phyloP scores from a whole-genome alignment of 495 filamentous ascomycete genomes.

The Friedmanniomyces simplex region DNA sequence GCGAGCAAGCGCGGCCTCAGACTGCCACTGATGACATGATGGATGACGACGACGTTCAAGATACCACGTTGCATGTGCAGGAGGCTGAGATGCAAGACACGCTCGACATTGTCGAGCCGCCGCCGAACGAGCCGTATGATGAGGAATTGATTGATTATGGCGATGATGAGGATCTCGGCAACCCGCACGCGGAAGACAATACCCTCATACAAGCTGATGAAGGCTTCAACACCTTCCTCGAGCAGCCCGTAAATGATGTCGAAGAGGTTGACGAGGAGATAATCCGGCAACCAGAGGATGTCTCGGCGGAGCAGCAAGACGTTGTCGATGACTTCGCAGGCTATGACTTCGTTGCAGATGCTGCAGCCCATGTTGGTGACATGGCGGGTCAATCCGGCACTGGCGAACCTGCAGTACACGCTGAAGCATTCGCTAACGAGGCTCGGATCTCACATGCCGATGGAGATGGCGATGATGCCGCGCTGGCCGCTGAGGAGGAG shows the following conservation, averaged over 20 bases:
- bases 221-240: not conserved
- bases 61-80: not conserved
- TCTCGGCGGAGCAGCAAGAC: constrained; percentile 4
- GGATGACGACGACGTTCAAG: constrained; percentile 29
- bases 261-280: constrained; percentile 21
- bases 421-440: not conserved
- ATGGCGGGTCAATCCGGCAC: not conserved
- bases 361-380: too few species aligned
- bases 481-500: not conserved
- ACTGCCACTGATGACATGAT: constrained; percentile 38
- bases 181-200: constrained; percentile 17
- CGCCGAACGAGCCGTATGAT: constrained; percentile 12
- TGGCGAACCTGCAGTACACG: too few species aligned
- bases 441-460: not conserved
- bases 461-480: not conserved
- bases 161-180: constrained; percentile 22
- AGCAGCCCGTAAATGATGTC: not conserved
- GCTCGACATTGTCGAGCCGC: constrained; percentile 16
- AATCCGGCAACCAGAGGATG: constrained; percentile 24
- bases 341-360: not conserved
- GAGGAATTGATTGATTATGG: constrained; percentile 32
- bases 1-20: constrained; percentile 23
- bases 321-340: not conserved
- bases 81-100: constrained; percentile 10
- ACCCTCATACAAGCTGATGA: not conserved